phyloP scores from a whole-genome alignment of 2,329 filamentous ascomycete species.

The Pezicula neosporulosa region DNA sequence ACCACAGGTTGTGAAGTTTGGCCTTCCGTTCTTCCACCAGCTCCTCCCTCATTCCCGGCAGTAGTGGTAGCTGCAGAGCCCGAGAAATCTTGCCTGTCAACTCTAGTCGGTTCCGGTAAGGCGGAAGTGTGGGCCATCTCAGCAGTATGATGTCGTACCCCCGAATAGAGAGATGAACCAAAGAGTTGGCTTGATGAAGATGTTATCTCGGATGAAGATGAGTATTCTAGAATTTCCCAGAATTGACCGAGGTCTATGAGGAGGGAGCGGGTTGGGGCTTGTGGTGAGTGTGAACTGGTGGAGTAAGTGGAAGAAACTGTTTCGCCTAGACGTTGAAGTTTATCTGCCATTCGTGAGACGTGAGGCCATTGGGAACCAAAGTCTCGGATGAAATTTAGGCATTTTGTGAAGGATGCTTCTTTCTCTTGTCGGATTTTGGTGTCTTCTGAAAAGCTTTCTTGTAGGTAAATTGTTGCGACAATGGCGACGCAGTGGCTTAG shows the following conservation, averaged over 20 bases:
- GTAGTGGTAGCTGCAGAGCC: conserved; percentile 13
- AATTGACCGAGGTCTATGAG: conserved; percentile 43
- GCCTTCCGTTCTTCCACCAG: neutral
- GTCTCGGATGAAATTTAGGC: conserved; percentile 37
- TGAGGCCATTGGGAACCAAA: conserved; percentile 42
- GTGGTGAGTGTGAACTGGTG: conserved; percentile 20
- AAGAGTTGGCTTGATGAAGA: conserved; percentile 35
- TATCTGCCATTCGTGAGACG: conserved; percentile 39
- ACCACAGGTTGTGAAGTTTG: neutral
- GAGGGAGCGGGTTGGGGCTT: conserved; percentile 30
- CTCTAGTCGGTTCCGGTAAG: conserved; percentile 38
- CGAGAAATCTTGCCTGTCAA: conserved; percentile 27
- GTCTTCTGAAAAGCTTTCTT: conserved; percentile 45
- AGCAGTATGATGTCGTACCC: conserved; percentile 19
- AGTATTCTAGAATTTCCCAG: conserved; percentile 46
- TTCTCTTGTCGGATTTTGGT: conserved; percentile 35
- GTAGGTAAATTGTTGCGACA: conserved; percentile 50
- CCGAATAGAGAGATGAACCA: conserved; percentile 34
- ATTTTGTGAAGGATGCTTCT: conserved; percentile 39
- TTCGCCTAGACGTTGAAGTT: conserved; percentile 37
- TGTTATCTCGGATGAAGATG: conserved; percentile 34
- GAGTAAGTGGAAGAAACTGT: conserved; percentile 41
- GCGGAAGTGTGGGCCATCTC: conserved; percentile 40
- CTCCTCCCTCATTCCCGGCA: conserved; percentile 16
- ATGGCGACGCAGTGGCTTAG: conserved; percentile 47